Evolutionary conservation across 257 asterid genomes (phyloP).

Genomic region (Gentiana straminea): DNA sequence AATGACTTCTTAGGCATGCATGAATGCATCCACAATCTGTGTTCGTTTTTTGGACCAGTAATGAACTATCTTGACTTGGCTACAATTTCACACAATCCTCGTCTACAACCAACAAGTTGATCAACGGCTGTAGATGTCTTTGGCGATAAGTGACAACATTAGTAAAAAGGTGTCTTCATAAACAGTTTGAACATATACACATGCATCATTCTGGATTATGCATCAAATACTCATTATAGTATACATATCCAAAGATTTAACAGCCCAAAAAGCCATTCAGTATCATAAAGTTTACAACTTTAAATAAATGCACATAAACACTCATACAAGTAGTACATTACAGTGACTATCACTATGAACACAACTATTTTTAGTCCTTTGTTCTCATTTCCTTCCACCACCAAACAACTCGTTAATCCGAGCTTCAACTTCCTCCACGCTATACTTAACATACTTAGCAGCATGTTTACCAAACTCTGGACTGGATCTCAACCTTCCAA

Average conservation of each 20-base stretch:
- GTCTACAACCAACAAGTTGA: too few relatives aligned
- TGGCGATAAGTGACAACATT: background rate
- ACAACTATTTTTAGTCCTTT: constrained; percentile 17
- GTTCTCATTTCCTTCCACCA: constrained; percentile 51
- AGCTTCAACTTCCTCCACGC: constrained; percentile 67
- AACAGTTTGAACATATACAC: background rate
- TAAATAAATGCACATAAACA: background rate
- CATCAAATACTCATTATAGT: background rate
- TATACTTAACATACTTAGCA: constrained; percentile 61
- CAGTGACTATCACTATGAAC: constrained; percentile 24
- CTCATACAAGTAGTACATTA: constrained; percentile 15
- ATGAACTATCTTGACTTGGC: too few relatives aligned
- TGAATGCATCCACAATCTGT: too few relatives aligned
- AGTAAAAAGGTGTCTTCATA: background rate
- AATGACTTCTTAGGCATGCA: too few relatives aligned
- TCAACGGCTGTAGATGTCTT: too few relatives aligned
- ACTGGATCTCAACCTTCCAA: constrained; percentile 41
- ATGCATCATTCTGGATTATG: background rate
- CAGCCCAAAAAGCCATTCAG: background rate
- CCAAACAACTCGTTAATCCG: constrained; percentile 53
- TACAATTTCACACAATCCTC: too few relatives aligned
- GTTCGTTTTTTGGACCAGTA: too few relatives aligned
- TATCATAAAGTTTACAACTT: constrained; percentile 1
- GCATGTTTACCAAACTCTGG: constrained; percentile 51
- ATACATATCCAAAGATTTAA: constrained; percentile 3